phyloP scores from a whole-genome alignment of 352 stramenopile species.

The Achlya hypogyna region DNA sequence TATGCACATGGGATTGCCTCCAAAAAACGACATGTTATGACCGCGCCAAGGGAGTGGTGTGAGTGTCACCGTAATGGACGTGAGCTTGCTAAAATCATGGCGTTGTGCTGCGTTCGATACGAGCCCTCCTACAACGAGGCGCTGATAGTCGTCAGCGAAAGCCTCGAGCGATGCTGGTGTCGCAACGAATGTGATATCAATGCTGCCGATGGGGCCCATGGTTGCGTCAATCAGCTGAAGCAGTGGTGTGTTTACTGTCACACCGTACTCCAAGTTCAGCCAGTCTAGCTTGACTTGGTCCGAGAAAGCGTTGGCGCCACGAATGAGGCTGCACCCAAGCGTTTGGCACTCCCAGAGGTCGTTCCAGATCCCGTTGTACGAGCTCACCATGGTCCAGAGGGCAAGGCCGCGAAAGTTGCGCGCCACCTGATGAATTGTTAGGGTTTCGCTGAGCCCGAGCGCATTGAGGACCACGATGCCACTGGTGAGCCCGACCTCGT shows the following conservation, averaged over 20 bases:
- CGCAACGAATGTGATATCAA: neutral
- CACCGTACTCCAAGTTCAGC: neutral
- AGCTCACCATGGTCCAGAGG: neutral
- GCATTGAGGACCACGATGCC: constrained; percentile 11
- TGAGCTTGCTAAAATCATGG: neutral
- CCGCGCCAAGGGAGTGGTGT: neutral
- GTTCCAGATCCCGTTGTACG: constrained; percentile 2
- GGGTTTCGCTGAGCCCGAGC: neutral
- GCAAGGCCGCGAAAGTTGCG: neutral
- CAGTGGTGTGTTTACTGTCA: neutral
- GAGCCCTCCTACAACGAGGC: neutral
- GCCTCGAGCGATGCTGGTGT: neutral
- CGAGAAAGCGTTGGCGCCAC: neutral
- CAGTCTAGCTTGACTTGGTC: neutral
- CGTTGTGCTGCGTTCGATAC: neutral
- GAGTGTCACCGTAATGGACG: too few species aligned
- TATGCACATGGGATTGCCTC: neutral
- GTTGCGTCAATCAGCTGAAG: neutral
- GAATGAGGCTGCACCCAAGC: neutral
- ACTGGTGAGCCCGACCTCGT: neutral
- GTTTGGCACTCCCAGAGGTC: neutral
- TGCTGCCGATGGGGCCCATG: neutral
- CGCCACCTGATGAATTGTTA: neutral
- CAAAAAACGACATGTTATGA: neutral
- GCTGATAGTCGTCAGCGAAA: neutral